Base-by-base conservation (phyloP, 176 grass and related monocot species). In the Tillandsia fasciculata region DNA sequence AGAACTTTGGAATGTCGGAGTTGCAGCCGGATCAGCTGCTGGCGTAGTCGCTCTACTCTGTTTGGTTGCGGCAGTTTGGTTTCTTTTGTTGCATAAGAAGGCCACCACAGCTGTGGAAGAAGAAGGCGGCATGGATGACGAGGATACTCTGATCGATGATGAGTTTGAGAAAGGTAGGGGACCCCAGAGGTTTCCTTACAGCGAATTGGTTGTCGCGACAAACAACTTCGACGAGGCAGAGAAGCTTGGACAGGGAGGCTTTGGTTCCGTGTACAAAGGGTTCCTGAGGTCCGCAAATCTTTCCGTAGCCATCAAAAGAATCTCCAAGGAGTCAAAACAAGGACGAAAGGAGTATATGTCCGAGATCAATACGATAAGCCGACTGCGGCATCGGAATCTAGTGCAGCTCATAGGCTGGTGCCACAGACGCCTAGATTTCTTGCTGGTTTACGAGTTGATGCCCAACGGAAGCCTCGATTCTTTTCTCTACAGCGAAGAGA, bases 291-390 rank as follows among this genome's bases (percentile, higher is more conserved):
- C 76, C 17, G 18, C 49, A 0, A 78, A 56, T 9, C 67, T 73
- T 26, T 65, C 78, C 14, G 86, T 89, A 15, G 90, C 90, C 47
- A 83, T 93, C 68, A 93, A 93, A 67, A 82, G 75, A 22, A 83
- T 93, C 74, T 48, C 42, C 0, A 61, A 70, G 56, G 80, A 63
- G 1, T 79, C 79, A 11, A 75, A 86, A 12, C 61, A 69, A 72
- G 70, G 89, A 10, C 77, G 67, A 49, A 85, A 76, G 59, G 84
- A 87, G 52, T 87, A 85, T 69, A 78, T 61, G 26, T 77, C 84
- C 7, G 87, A 90, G 69, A 68, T 85, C 23, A 90, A 56, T 26
- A 83, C 85, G 59, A 90, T 90, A 29, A 84, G 84, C 57, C 72
- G 78, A 2, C 71, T 91, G 3, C 64, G 86, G 76, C 87, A 89